These are phyloP conservation scores for Populus tomentosa DNA, from an alignment of 441 rosid genomes.

Conservation along the genomic window DNA sequence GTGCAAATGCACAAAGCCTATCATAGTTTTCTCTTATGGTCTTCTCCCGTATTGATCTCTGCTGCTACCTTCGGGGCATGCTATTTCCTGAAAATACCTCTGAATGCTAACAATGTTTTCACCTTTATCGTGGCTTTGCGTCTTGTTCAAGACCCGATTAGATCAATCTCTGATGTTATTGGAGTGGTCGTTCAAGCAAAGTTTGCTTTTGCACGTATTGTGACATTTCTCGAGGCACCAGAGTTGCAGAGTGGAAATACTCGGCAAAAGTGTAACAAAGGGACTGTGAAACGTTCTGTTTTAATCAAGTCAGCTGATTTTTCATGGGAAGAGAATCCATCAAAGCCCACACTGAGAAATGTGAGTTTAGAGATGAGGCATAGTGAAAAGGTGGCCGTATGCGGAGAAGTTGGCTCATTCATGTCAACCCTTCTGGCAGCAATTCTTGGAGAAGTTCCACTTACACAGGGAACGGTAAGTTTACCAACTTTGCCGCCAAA, in stretches of 20 bases:
- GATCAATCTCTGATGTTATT: conserved; percentile 79
- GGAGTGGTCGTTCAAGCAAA: conserved; percentile 89
- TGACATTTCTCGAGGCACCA: conserved; percentile 80
- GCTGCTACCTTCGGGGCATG: conserved; percentile 87
- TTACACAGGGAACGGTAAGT: conserved; percentile 68
- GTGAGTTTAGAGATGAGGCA: conserved; percentile 51
- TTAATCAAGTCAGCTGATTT: conserved; percentile 53
- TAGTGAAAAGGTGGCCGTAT: conserved; percentile 79
- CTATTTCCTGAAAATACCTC: conserved; percentile 64
- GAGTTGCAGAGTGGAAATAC: conserved; percentile 61
- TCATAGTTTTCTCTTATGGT: conserved; percentile 69
- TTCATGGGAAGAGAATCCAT: conserved; percentile 70
- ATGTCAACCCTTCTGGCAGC: conserved; percentile 89
- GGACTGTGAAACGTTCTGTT: conserved; percentile 30
- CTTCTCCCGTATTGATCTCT: conserved; percentile 82
- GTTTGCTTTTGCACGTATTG: conserved; percentile 76
- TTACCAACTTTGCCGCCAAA: neutral
- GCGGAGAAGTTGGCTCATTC: conserved; percentile 97
- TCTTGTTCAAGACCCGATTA: conserved; percentile 81
- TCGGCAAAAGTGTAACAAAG: conserved; percentile 31
- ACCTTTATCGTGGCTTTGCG: conserved; percentile 84
- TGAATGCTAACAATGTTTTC: conserved; percentile 84
- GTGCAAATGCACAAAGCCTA: conserved; percentile 71
- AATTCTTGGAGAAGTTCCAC: conserved; percentile 86
- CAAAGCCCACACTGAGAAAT: conserved; percentile 57